Evolutionary conservation across 495 filamentous ascomycete species (phyloP), one percentile per base, ranked within the genome.

Genomic region (Podospora fimiseda): DNA sequence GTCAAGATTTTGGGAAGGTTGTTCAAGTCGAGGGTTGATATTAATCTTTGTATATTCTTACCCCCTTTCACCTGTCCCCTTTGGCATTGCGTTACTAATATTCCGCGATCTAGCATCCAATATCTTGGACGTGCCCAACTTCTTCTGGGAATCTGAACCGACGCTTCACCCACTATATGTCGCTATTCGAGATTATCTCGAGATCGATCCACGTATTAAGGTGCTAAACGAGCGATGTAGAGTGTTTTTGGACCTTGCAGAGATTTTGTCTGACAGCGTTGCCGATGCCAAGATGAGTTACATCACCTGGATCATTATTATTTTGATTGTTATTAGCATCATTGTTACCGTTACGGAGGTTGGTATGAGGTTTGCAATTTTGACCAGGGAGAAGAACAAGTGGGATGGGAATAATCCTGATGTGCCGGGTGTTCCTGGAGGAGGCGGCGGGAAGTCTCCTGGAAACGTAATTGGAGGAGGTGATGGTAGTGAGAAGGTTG

Each of bases 81-180:
- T 50, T 30, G 41, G 23, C 15, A 16, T 36, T 2, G 20, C 20
- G 27, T 37, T 15, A 1, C 24, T 14, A 9, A 15, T 50, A n/a
- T n/a, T n/a, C n/a, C n/a, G n/a, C n/a, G n/a, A n/a, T n/a, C n/a
- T n/a, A 95, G 89, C 93, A 50, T 95, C 89, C 13, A 99, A 97
- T 60, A 90, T 96, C 65, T 86, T 99, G 54, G 92, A 96, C 66
- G 89, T 95, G 2, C 94, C 93, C 40, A 95, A 93, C 67, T 97
- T 99, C 76, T 97, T 99, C 79, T 99, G 93, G 93, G 90, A 95
- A 61, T 86, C 85, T 24, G 93, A 99, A 63, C 93, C 93, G 33
- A 95, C 88, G 2, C 79, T 99, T 0, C 89, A 95, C 64, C 93
- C 93, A 0, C 83, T 99, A 39, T 99, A 99, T 69, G 81, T 81